Percentiles rank a stretch among this genome's conserved stretches.
These are phyloP conservation scores for Neohortaea acidophila DNA, from an alignment of 495 filamentous ascomycete species.

Conservation along the genomic window DNA sequence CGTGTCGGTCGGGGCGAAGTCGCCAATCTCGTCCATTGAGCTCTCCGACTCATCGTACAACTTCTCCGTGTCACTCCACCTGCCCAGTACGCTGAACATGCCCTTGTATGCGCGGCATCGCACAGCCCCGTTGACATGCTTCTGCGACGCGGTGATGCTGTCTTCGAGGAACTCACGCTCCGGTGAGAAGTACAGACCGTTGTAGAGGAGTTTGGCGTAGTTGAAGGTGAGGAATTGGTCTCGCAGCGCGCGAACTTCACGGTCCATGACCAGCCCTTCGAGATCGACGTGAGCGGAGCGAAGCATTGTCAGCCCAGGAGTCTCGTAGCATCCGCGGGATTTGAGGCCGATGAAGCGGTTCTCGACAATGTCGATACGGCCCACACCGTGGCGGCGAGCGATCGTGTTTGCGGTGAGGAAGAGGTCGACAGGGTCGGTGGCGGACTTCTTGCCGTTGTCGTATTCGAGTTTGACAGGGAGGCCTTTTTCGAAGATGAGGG, in stretches of 20 bases:
- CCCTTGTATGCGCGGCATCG: constrained; percentile 66
- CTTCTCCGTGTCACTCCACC: constrained; percentile 64
- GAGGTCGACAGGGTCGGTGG: constrained; percentile 61
- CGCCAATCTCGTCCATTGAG: constrained; percentile 76
- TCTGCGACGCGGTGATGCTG: constrained; percentile 54
- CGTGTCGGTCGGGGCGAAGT: constrained; percentile 60
- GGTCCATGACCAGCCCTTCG: constrained; percentile 73
- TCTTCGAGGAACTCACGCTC: constrained; percentile 69
- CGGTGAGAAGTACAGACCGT: constrained; percentile 68
- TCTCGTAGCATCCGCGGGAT: constrained; percentile 84
- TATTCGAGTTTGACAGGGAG: constrained; percentile 57
- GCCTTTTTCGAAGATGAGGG: constrained; percentile 70
- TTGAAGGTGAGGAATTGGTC: constrained; percentile 60
- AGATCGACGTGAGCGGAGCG: constrained; percentile 67
- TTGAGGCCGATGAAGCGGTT: constrained; percentile 77
- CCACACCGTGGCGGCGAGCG: constrained; percentile 60
- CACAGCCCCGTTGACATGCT: constrained; percentile 44
- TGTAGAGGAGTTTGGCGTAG: constrained; percentile 65
- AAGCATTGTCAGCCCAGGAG: constrained; percentile 54
- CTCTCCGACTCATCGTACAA: constrained; percentile 68
- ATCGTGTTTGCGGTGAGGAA: constrained; percentile 71
- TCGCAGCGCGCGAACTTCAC: constrained; percentile 67
- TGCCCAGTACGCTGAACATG: constrained; percentile 54
- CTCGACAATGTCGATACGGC: constrained; percentile 87
- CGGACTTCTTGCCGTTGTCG: constrained; percentile 39